phyloP scores from a whole-genome alignment of 2,329 filamentous ascomycete genomes.

The Alternaria hordeiaustralica region DNA sequence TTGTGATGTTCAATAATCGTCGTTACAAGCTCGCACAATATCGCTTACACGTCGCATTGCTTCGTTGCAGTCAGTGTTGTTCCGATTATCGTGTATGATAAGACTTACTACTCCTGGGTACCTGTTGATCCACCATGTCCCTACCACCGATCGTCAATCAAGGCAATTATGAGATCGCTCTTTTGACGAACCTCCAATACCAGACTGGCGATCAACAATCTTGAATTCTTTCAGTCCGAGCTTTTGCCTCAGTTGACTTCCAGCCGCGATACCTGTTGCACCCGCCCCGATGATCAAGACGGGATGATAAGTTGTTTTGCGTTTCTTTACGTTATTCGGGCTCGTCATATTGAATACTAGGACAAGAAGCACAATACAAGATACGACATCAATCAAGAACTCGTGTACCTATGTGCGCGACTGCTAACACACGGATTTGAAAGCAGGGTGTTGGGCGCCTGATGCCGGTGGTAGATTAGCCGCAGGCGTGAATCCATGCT shows the following conservation, averaged over 20 bases:
- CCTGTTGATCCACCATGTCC: background rate
- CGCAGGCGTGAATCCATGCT: background rate
- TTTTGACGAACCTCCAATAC: background rate
- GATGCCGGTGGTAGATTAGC: background rate
- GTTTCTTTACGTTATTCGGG: background rate
- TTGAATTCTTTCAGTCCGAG: background rate
- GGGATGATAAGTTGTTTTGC: background rate
- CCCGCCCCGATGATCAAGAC: background rate
- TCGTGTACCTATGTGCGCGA: background rate
- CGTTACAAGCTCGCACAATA: background rate
- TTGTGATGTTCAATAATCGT: background rate
- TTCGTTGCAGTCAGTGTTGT: background rate
- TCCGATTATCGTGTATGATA: background rate
- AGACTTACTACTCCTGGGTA: background rate
- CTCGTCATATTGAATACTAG: background rate
- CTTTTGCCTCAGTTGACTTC: background rate
- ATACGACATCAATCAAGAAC: background rate
- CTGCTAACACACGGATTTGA: background rate
- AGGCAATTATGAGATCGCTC: background rate
- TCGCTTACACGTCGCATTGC: slow-evolving; percentile 1
- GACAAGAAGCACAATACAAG: background rate
- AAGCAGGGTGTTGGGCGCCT: background rate
- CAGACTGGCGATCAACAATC: background rate
- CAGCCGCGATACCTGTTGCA: background rate
- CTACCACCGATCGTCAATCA: background rate